Base-by-base conservation (phyloP, 768 basidiomycete species). In the Astraeus odoratus region DNA sequence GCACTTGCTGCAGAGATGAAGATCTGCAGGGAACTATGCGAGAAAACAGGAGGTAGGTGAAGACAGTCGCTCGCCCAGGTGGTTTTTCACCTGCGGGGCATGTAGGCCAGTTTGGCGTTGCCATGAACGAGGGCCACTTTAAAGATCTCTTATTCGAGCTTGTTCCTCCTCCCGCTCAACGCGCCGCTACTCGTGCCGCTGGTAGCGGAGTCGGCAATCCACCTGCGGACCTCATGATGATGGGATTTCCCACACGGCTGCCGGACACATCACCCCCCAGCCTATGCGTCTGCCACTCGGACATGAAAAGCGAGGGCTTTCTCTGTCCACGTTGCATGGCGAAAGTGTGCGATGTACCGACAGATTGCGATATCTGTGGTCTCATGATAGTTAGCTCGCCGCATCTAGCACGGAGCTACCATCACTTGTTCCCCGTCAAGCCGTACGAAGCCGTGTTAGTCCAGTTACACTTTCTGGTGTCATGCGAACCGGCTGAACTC, bases 1-100 rank as follows among this genome's bases (percentile, higher is more conserved):
- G 91, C 93, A 1, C 77, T 99, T 26, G 88, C 94, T 0, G 96
- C 96, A 5, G 96, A 98, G 64, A 95, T 98, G 86, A 97, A 97
- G 63, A 89, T 99, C 27, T 97, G 93, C 57, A 81, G 91, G 29
- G 86, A 93, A 37, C 74, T 98, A 18, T 87, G 86, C 53, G 88
- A 91, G 44, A 86, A 88, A 63, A 94, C 95, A 1, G 89, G 90
- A 48, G 96, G 96, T 91, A 51, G 42, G 51, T 47, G 18, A 36
- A 45, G 42, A 35, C 6, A 20, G 20, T 18, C 16, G 22, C 19
- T 45, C 49, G 24, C 15, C 24, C 18, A 2, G 7, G 9, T 34
- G 5, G 25, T 22, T 39, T 30, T 46, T 39, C 42, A 29, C 39
- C 16, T 43, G 47, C n/a, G 53, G 24, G 25, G 39, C 33, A 50